These are phyloP conservation scores for Termitomyces sp. DNA, from an alignment of 768 basidiomycete genomes.

Conservation along the genomic window DNA sequence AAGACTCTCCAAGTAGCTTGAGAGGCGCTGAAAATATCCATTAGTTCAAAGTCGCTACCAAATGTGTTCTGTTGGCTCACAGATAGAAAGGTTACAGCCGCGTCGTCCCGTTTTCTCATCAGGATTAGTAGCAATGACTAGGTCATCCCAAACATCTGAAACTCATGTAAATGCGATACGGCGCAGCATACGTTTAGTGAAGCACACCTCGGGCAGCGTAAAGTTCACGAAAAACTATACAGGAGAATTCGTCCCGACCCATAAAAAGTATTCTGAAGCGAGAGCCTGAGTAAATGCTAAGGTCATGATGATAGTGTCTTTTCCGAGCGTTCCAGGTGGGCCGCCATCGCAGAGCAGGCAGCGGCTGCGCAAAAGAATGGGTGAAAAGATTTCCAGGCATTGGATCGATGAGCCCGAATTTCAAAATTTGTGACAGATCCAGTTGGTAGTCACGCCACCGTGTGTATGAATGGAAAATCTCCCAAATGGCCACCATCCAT, in stretches of 20 bases:
- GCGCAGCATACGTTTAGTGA: not conserved
- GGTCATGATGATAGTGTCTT: not conserved
- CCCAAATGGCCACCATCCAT: no score
- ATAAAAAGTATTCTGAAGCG: conserved; percentile 80
- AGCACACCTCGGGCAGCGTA: conserved; percentile 55
- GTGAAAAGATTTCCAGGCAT: not conserved
- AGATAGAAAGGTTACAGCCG: conserved; percentile 50
- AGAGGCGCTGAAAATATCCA: conserved; percentile 56
- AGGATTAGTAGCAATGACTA: conserved; percentile 70
- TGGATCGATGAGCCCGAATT: not conserved
- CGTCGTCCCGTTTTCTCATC: conserved; percentile 63
- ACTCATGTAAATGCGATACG: not conserved
- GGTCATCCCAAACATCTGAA: conserved; percentile 72
- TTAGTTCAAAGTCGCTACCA: conserved; percentile 2
- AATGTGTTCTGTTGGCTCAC: conserved; percentile 32
- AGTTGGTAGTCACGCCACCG: not conserved
- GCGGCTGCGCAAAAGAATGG: not conserved
- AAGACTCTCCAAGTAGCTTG: conserved; percentile 49
- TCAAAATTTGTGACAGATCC: not conserved
- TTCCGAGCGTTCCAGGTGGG: not conserved
- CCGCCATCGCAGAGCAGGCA: not conserved
- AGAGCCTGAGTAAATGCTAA: not conserved
- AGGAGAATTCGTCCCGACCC: conserved; percentile 89
- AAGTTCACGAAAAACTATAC: conserved; percentile 62
- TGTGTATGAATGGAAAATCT: no score